Conservation (phyloP, 179 eudicot genomes). For the Drosera spatulata region DNA sequence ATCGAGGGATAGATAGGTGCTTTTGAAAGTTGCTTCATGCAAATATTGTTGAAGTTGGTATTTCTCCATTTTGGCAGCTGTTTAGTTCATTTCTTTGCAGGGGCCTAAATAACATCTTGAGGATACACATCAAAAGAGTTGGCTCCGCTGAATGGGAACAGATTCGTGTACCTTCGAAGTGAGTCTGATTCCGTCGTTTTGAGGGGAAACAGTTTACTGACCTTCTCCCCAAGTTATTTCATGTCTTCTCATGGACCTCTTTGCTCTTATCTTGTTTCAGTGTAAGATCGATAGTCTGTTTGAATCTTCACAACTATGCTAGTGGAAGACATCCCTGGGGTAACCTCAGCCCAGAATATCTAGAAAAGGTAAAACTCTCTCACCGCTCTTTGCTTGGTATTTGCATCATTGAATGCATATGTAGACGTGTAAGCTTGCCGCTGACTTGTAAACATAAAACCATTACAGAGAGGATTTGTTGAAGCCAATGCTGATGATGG, state of each 20-base stretch:
- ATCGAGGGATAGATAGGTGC: too few species aligned
- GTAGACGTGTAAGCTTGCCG: background rate
- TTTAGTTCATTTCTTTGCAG: conserved; percentile 30
- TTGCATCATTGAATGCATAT: background rate
- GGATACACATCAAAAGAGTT: conserved; percentile 52
- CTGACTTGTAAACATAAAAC: conserved; percentile 1
- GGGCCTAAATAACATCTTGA: conserved; percentile 76
- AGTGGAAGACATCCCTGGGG: conserved; percentile 99
- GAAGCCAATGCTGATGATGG: conserved; percentile 94
- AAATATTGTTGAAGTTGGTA: too few species aligned
- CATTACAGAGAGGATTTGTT: conserved; percentile 77
- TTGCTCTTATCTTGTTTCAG: conserved; percentile 17
- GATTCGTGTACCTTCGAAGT: conserved; percentile 79
- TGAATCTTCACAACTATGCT: conserved; percentile 89
- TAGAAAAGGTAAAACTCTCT: conserved; percentile 54
- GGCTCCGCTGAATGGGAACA: conserved; percentile 75
- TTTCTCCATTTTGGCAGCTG: too few species aligned
- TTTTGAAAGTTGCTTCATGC: too few species aligned
- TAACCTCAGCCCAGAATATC: conserved; percentile 67
- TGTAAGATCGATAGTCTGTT: conserved; percentile 75
- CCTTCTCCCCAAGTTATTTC: background rate
- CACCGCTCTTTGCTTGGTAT: background rate
- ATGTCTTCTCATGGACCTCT: background rate
- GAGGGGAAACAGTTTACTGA: background rate
- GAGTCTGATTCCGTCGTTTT: background rate